Evolutionary conservation across 768 basidiomycete species (phyloP).

Genomic region (Gelatoporia subvermispora): DNA sequence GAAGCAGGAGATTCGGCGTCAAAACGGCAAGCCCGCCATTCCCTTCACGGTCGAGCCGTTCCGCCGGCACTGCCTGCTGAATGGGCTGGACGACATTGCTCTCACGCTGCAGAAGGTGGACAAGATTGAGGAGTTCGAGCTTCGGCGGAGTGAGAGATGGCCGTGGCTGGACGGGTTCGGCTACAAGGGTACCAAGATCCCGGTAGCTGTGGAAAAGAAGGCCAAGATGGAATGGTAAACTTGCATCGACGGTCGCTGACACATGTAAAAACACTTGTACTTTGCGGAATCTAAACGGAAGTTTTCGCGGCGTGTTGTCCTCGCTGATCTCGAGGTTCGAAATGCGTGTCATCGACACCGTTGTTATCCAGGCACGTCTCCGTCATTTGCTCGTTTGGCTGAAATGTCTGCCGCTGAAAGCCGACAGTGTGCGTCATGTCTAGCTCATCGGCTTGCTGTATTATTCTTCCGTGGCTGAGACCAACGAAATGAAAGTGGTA

Average conservation of each 20-base stretch:
- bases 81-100: conserved; percentile 95
- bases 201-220: conserved; percentile 37
- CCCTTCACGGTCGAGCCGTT: conserved; percentile 83
- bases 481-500: no score
- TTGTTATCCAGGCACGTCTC: no score
- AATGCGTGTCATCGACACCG: no score
- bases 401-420: no score
- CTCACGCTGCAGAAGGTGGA: conserved; percentile 80
- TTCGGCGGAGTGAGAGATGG: conserved; percentile 71
- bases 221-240: conserved; percentile 73
- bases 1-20: conserved; percentile 49
- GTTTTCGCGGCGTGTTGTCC: no score
- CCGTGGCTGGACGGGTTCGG: conserved; percentile 98
- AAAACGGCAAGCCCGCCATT: conserved; percentile 68
- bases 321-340: no score
- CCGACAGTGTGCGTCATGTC: no score
- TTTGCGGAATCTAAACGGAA: no score
- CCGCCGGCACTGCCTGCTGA: conserved; percentile 88
- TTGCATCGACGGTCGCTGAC: neutral
- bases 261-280: no score
- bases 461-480: no score
- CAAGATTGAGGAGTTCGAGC: conserved; percentile 77
- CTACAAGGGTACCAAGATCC: conserved; percentile 76
- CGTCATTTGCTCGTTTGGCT: no score
- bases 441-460: no score